Evolutionary conservation across 352 stramenopile species (phyloP).

Genomic region (Ophiocytium majus): DNA sequence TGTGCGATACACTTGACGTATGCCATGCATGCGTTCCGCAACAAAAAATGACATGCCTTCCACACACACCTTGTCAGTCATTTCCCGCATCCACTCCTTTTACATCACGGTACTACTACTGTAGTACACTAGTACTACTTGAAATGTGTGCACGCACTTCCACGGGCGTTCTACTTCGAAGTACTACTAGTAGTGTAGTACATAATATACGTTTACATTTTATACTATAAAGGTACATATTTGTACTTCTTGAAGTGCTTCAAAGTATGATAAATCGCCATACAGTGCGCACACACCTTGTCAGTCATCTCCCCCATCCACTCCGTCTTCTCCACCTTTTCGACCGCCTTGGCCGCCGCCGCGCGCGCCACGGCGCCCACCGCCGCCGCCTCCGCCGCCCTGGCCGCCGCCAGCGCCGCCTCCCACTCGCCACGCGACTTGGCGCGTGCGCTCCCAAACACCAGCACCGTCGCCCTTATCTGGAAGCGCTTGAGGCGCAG

Average conservation of each 20-base stretch:
- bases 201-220: no score
- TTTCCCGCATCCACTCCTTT: constrained; percentile 6
- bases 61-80: constrained; percentile 19
- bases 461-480: constrained; percentile 40
- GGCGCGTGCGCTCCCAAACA: constrained; percentile 32
- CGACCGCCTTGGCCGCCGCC: not conserved
- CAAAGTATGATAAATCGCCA: not conserved
- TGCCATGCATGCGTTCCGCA: no score
- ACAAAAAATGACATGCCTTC: no score
- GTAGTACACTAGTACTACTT: no score
- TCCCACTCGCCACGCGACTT: constrained; percentile 10
- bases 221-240: constrained; percentile 10
- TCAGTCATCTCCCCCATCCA: constrained; percentile 25
- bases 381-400: constrained; percentile 4
- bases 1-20: no score
- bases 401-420: constrained; percentile 7
- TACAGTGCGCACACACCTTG: not conserved
- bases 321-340: constrained; percentile 15
- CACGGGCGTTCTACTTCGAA: no score
- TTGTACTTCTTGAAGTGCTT: constrained; percentile 1
- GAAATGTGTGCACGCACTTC: no score
- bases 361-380: constrained; percentile 5
- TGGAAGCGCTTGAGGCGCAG: constrained; percentile 52
- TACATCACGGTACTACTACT: no score
- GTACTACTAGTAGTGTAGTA: no score